Base-by-base conservation (phyloP, 305 asterid species). In the Fraxinus paxiana region DNA sequence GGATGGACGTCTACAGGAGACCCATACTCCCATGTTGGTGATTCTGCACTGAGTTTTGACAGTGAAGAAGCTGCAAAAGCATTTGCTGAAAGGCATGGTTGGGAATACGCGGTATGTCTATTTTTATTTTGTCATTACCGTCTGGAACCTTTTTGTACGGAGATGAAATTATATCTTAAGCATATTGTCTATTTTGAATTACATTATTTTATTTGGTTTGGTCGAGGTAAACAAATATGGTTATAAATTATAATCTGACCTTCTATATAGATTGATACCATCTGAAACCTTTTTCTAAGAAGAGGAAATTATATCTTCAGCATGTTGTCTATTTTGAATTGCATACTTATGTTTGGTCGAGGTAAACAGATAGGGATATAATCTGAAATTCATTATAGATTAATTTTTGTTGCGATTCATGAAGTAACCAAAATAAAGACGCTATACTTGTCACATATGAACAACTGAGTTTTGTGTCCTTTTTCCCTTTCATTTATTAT, bases 1-100 rank as follows among this genome's bases (percentile, higher is more conserved):
- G 98, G 99, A 35, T 96, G 99, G 99, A 96, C 98, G 70, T 96
- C 99, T 75, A 96, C 99, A 2, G 99, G 99, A 63, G 99, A 96
- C 85, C 98, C 99, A 26, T 96, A 96, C 85, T 89, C 98, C 82
- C 73, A 96, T 85, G 98, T 96, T n/a, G 99, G 99, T 80, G 98
- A 94, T 88, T 86, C 99, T 75, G 97, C 87, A 10, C 84, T 93
- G 72, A 63, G 87, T 83, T 96, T 96, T 81, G 98, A 96, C 63
- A 94, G 95, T 85, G 90, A 89, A 85, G 98, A 94, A 85, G 97
- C 94, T 87, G 99, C 99, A 37, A 83, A 84, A 74, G 83, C 89
- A 34, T 96, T 96, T 85, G 98, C 98, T 8, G 86, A 89, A 90
- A 93, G 87, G 82, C 97, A 96, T 86, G 98, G 99, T 24, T 96